Conservation (phyloP, 2,329 filamentous ascomycete species). For the Penicillium verrucosum region DNA sequence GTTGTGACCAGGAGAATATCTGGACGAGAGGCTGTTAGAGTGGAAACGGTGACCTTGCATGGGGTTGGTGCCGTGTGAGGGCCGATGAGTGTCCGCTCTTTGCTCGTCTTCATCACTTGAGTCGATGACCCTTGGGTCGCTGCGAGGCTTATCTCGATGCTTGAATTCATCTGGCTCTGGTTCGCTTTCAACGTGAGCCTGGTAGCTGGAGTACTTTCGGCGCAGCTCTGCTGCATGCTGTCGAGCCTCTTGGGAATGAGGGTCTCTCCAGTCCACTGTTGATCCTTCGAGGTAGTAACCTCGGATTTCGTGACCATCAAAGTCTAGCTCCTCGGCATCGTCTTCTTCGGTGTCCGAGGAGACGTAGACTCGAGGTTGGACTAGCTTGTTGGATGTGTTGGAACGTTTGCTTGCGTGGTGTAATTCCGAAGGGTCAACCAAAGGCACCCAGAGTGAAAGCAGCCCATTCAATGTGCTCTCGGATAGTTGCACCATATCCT, state of each 20-base stretch:
- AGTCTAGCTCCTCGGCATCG: slow-evolving; percentile 15
- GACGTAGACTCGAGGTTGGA: slow-evolving; percentile 16
- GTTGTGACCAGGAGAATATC: slow-evolving; percentile 5
- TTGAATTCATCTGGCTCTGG: slow-evolving; percentile 21
- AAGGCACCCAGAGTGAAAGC: slow-evolving; percentile 23
- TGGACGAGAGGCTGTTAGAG: slow-evolving; percentile 14
- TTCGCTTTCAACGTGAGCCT: slow-evolving; percentile 39
- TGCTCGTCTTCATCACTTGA: slow-evolving; percentile 21
- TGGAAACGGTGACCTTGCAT: slow-evolving; percentile 10
- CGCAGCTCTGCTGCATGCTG: slow-evolving; percentile 30
- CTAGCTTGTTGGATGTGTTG: not conserved
- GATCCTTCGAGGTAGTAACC: slow-evolving; percentile 37
- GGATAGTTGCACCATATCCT: slow-evolving; percentile 40
- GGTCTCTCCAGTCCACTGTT: slow-evolving; percentile 37
- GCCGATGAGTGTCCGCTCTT: slow-evolving; percentile 1
- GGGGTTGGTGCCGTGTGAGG: slow-evolving; percentile 1
- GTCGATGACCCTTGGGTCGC: slow-evolving; percentile 1
- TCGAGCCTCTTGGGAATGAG: slow-evolving; percentile 38
- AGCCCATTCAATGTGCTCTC: slow-evolving; percentile 35
- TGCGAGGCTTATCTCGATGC: slow-evolving; percentile 5
- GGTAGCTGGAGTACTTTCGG: slow-evolving; percentile 34
- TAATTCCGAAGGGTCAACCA: slow-evolving; percentile 24
- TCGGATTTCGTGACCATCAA: slow-evolving; percentile 24
- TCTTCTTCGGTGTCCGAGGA: slow-evolving; percentile 24
- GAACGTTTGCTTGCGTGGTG: slow-evolving; percentile 4